Base-by-base conservation (phyloP, 208 protist genomes). In the Trypanosoma conorhini region DNA sequence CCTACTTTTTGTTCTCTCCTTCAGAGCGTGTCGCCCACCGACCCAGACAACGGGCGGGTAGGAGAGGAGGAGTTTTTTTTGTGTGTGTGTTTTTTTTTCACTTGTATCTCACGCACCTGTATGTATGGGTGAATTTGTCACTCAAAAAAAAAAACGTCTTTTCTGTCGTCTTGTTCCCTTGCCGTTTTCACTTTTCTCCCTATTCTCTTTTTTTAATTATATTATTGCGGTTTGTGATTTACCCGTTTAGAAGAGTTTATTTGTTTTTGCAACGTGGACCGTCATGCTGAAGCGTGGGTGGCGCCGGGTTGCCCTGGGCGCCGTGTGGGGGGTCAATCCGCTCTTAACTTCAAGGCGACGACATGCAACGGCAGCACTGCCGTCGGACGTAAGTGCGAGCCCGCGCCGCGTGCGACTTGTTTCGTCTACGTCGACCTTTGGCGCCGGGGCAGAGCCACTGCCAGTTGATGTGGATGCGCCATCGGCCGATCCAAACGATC, bases 401-500 rank as follows among this genome's bases (percentile, higher is more conserved):
- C 56, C 57, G 24, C 72, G 64, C 28, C 72, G 72, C 30, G 56
- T 76, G 26, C 55, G 72, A 42, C 65, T 71, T 24, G 72, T 76
- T 19, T 70, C 72, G 2, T 70, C 71, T 17, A 52, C 64, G 10
- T 64, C 65, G 13, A 17, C 64, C 21, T n/a, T 13, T 50, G 30
- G 13, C 24, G 40, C 28, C 21, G 44, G 9, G 8, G 12, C 48
- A 48, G 26, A 31, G 9, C 55, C 57, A 10, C 50, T 50, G 7
- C 50, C 64, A 13, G 48, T 76, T 22, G 72, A 70, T 71, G 31
- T 61, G n/a, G 5, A 30, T 17, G 24, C 59, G n/a, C 15, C 15
- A 21, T 13, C 68, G n/a, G 5, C 17, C 30, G 70, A 76, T 46
- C 61, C 70, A 21, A 62, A 52, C 42, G 77, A 91, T 69, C 74